Evolutionary conservation across 2,329 filamentous ascomycete genomes (phyloP).

Genomic region (Penicillium palitans): DNA sequence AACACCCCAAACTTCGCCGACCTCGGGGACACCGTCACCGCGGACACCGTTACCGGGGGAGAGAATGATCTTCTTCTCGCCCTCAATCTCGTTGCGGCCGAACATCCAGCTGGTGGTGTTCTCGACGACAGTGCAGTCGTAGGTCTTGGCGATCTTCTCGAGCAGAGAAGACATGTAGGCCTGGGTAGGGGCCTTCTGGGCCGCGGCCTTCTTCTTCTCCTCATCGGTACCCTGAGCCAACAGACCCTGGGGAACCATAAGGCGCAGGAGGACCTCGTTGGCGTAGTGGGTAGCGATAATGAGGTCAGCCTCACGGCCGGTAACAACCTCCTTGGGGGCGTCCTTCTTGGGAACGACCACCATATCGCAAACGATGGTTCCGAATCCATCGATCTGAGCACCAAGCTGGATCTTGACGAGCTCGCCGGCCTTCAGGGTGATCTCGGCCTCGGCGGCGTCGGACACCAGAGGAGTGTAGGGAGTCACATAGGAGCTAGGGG

Average conservation of each 20-base stretch:
- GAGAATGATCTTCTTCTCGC: conserved; percentile 96
- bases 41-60: conserved; percentile 77
- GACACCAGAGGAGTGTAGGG: conserved; percentile 91
- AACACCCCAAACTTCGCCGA: conserved; percentile 96
- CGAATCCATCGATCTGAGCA: conserved; percentile 96
- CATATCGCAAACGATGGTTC: conserved; percentile 93
- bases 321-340: conserved; percentile 63
- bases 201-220: conserved; percentile 88
- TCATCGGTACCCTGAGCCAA: conserved; percentile 82
- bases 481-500: conserved; percentile 89
- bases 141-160: conserved; percentile 87
- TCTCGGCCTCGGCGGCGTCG: conserved; percentile 79
- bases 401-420: conserved; percentile 98
- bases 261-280: conserved; percentile 87
- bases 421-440: conserved; percentile 79
- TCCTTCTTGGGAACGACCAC: conserved; percentile 69
- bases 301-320: conserved; percentile 80
- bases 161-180: conserved; percentile 81
- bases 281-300: conserved; percentile 89
- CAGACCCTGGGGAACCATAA: conserved; percentile 89
- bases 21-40: conserved; percentile 83
- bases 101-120: conserved; percentile 98
- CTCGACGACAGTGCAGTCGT: conserved; percentile 91
- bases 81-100: conserved; percentile 95
- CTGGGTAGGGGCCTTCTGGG: conserved; percentile 81